Conservation (phyloP, 768 basidiomycete genomes). For the Lactifluus echinatus region DNA sequence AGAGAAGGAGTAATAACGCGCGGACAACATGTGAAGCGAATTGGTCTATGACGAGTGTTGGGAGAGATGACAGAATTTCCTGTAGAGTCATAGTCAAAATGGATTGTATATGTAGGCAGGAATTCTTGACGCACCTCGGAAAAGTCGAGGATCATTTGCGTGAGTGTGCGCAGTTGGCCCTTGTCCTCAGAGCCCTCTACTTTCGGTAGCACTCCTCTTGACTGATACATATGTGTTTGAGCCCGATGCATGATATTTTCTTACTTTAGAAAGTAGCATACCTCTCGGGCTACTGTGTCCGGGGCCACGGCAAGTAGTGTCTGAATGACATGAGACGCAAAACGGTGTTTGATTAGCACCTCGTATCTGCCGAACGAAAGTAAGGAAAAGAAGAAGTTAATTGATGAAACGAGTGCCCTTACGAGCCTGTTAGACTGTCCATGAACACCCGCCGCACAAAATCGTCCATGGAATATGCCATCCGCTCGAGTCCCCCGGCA, state of each 20-base stretch:
- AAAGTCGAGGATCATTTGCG: constrained; percentile 52
- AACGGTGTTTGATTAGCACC: constrained; percentile 64
- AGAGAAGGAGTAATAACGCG: constrained; percentile 68
- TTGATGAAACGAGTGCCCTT: constrained; percentile 31
- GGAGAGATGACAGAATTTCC: constrained; percentile 63
- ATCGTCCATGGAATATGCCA: constrained; percentile 92
- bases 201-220: constrained; percentile 43
- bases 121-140: constrained; percentile 42
- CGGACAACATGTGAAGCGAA: constrained; percentile 90
- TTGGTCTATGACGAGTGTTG: constrained; percentile 66
- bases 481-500: constrained; percentile 81
- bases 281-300: constrained; percentile 65
- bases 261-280: constrained; percentile 24
- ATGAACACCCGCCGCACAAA: constrained; percentile 88
- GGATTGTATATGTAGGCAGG: not conserved
- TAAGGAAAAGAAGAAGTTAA: not conserved
- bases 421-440: constrained; percentile 85
- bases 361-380: constrained; percentile 41
- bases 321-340: constrained; percentile 94
- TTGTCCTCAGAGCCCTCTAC: constrained; percentile 37
- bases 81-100: constrained; percentile 23
- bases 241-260: not conserved
- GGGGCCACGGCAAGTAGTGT: constrained; percentile 66
- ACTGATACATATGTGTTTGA: constrained; percentile 29
- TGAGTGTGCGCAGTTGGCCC: constrained; percentile 62